These are phyloP conservation scores for Heterobasidion occidentale DNA, from an alignment of 1,284 basidiomycete genomes.

Conservation along the genomic window DNA sequence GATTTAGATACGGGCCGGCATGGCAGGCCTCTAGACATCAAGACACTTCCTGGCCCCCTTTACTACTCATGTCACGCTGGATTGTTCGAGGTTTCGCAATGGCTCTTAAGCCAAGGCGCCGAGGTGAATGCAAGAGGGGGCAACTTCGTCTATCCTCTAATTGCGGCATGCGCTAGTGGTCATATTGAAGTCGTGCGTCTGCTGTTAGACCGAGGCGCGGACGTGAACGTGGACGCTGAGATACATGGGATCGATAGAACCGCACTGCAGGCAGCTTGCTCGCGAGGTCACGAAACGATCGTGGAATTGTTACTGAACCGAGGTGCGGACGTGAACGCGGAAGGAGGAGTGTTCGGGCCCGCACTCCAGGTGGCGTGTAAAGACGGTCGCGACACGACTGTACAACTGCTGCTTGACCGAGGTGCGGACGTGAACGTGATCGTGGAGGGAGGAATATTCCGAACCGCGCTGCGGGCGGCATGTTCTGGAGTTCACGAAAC, in stretches of 20 bases:
- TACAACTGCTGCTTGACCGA: no score
- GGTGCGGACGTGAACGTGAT: no score
- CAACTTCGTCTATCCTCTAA: neutral
- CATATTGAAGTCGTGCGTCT: neutral
- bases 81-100: neutral
- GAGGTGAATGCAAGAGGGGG: neutral
- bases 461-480: no score
- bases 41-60: neutral
- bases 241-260: neutral
- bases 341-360: neutral
- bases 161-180: neutral
- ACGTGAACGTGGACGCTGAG: neutral
- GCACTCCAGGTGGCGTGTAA: neutral
- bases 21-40: no score
- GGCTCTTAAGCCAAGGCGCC: neutral
- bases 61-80: neutral
- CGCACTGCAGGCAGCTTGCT: neutral
- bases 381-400: no score
- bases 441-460: no score
- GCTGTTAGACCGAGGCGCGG: neutral
- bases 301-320: neutral
- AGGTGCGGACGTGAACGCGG: neutral
- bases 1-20: no score
- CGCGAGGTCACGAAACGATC: neutral
- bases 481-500: neutral